Evolutionary conservation across 192 early-diverging fungal species (phyloP).

Genomic region (Coemansia aciculifera): DNA sequence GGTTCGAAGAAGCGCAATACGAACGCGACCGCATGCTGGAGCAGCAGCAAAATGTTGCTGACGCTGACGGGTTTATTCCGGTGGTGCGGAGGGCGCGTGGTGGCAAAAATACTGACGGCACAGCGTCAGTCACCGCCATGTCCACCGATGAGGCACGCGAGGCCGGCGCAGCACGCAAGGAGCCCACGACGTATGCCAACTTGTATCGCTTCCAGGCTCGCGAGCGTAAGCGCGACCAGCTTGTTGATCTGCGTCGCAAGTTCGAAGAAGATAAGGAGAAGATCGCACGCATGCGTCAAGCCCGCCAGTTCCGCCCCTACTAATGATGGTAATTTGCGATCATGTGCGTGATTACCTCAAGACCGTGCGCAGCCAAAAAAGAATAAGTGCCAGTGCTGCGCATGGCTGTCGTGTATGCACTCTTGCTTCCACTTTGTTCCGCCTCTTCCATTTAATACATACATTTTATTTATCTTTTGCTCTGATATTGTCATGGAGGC

Average conservation of each 20-base stretch:
- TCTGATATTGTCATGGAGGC: constrained; percentile 39
- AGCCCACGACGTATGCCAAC: constrained; percentile 68
- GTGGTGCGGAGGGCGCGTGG: constrained; percentile 70
- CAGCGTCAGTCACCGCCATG: constrained; percentile 61
- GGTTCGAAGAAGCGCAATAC: constrained; percentile 76
- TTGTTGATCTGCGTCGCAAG: constrained; percentile 81
- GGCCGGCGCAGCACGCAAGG: constrained; percentile 67
- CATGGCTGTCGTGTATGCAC: not conserved
- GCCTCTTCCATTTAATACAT: not conserved
- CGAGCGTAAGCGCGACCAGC: constrained; percentile 86
- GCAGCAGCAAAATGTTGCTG: constrained; percentile 74
- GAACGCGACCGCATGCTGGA: constrained; percentile 65
- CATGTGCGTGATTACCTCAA: not conserved
- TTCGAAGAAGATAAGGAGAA: constrained; percentile 91
- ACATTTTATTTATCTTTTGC: not conserved
- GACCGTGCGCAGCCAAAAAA: constrained; percentile 17
- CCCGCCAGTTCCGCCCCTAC: constrained; percentile 85
- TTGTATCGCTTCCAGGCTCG: constrained; percentile 97
- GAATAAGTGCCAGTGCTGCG: not conserved
- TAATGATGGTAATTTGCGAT: constrained; percentile 38
- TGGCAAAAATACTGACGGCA: constrained; percentile 71
- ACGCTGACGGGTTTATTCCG: constrained; percentile 90
- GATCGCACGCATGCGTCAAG: constrained; percentile 77
- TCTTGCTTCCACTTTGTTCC: not conserved
- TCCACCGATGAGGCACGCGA: constrained; percentile 59